Conservation (phyloP, 2,329 filamentous ascomycete species). For the Xylariaceae sp. region DNA sequence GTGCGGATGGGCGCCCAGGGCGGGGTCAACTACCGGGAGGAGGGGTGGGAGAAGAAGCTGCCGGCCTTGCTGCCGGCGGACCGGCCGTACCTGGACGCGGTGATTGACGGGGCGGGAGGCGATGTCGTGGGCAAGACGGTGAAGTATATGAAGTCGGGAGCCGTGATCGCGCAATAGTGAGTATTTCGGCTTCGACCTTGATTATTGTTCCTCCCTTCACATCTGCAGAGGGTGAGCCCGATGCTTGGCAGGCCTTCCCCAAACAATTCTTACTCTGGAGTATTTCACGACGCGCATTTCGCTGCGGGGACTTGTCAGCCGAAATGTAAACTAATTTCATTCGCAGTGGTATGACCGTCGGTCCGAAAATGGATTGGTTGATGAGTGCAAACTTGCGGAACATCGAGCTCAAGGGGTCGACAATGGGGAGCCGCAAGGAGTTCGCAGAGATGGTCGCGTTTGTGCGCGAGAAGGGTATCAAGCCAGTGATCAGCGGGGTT, state of each 20-base stretch:
- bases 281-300: no score
- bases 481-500: slow-evolving; percentile 71
- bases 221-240: no score
- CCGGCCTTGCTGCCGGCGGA: slow-evolving; percentile 57
- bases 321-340: no score
- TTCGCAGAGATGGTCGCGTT: slow-evolving; percentile 89
- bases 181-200: no score
- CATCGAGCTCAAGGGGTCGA: slow-evolving; percentile 78
- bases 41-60: slow-evolving; percentile 78
- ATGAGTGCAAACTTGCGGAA: slow-evolving; percentile 86
- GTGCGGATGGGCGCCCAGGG: slow-evolving; percentile 68
- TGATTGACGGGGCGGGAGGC: slow-evolving; percentile 88
- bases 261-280: no score
- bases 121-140: slow-evolving; percentile 66
- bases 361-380: slow-evolving; percentile 78
- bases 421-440: slow-evolving; percentile 87
- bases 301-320: no score
- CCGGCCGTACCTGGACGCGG: slow-evolving; percentile 69
- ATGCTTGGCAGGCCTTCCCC: no score
- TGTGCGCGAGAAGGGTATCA: slow-evolving; percentile 67
- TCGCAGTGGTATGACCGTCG: slow-evolving; percentile 87
- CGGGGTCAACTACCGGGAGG: slow-evolving; percentile 77
- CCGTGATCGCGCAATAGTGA: slow-evolving; percentile 81
- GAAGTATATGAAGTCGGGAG: slow-evolving; percentile 72
- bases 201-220: no score